Evolutionary conservation across 164 flowering plant species (phyloP), one percentile per base, ranked within the genome.

Genomic region (Euptelea pleiosperma): DNA sequence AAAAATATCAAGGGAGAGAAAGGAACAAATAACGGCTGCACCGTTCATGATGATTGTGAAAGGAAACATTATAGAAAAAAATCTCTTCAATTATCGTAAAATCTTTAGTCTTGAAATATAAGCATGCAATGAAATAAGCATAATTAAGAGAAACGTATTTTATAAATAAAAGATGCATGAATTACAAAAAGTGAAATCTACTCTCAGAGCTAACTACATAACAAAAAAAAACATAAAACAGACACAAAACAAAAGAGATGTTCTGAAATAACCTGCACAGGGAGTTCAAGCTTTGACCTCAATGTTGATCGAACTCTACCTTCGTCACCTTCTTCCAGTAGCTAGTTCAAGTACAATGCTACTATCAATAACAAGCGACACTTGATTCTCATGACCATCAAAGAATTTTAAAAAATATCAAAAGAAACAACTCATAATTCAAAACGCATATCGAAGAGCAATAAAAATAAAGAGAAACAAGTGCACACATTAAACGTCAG

Each of bases 281-380:
- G 97, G 35, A 90, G 80, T 65, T 90, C 97, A 67, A 90, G 95
- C 79, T 87, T 90, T 62, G 91, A 74, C 75, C 82, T 77, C 73
- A 82, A 58, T 30, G 83, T 75, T n/a, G 78, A 76, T 39, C 85
- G 83, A 47, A 73, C 86, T 61, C 75, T 87, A 58, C 90, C 95
- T 48, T 84, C 92, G 57, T 82, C 87, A 48, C 85, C 84, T 54
- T 90, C 94, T 75, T 87, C 97, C 65, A 87, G 66, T 33, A 90
- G 83, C 95, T 89, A 69, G 29, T 47, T 34, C 37, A 69, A 62
- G 53, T 51, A 58, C 35, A 29, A 33, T 11, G 40, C 26, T 29
- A 57, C 48, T 1, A 31, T 47, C 31, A 63, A 16, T 40, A 51
- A 46, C 11, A 42, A 30, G 33, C 3, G 12, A 39, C 9, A 30